Evolutionary conservation across 2,329 filamentous ascomycete species (phyloP).

Genomic region (Alternaria ventricosa): DNA sequence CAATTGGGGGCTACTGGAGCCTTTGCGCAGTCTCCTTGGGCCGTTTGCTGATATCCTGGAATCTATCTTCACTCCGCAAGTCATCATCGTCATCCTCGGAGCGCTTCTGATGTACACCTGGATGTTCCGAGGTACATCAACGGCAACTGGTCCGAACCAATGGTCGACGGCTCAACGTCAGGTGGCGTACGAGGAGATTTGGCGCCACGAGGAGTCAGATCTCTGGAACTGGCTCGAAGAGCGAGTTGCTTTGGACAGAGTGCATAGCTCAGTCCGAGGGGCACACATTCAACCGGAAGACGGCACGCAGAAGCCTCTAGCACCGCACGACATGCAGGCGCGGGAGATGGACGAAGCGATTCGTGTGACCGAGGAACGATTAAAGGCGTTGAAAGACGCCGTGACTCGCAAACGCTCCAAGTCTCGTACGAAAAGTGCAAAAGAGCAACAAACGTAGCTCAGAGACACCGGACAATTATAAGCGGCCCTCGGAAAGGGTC

Average conservation of each 20-base stretch:
- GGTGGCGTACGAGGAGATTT: constrained; percentile 91
- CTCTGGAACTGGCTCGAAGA: constrained; percentile 95
- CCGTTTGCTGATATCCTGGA: constrained; percentile 73
- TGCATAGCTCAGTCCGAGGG: constrained; percentile 33
- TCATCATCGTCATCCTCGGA: constrained; percentile 77
- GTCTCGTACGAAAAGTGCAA: constrained; percentile 26
- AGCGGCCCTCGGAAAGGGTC: neutral
- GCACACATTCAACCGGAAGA: constrained; percentile 36
- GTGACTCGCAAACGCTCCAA: constrained; percentile 51
- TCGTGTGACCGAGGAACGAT: constrained; percentile 81
- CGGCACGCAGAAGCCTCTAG: constrained; percentile 60
- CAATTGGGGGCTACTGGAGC: constrained; percentile 82
- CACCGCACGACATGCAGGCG: constrained; percentile 66
- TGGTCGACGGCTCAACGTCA: constrained; percentile 67
- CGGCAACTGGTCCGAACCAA: constrained; percentile 36
- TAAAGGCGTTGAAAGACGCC: constrained; percentile 77
- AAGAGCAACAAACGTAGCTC: constrained; percentile 23
- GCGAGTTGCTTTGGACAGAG: constrained; percentile 73
- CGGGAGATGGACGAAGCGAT: constrained; percentile 82
- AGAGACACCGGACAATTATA: neutral
- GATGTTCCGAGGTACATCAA: constrained; percentile 46
- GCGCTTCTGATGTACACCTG: constrained; percentile 53
- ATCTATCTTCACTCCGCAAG: constrained; percentile 76
- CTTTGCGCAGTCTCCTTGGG: constrained; percentile 71
- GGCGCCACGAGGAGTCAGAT: constrained; percentile 84